Conservation (phyloP, 306 rosid genomes). For the Trichosanthes truncata region DNA sequence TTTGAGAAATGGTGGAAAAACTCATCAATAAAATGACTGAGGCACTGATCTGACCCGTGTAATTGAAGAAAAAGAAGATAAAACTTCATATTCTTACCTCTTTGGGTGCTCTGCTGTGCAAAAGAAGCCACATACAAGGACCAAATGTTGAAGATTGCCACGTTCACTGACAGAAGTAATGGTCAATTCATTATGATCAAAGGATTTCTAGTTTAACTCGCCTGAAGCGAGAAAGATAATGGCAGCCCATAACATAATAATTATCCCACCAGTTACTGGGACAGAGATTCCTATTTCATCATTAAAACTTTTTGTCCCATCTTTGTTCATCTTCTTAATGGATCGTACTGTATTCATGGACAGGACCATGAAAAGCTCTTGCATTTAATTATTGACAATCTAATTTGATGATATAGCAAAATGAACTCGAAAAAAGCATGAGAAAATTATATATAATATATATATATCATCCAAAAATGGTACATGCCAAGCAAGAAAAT, state of each 20-base stretch:
- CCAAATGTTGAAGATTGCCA: background rate
- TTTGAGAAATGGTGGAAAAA: background rate
- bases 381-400: background rate
- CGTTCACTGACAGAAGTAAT: background rate
- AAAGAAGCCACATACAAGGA: background rate
- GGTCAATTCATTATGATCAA: background rate
- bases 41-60: background rate
- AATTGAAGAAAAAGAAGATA: background rate
- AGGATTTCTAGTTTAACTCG: background rate
- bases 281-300: background rate
- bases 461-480: background rate
- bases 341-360: background rate
- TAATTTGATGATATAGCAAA: background rate
- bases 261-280: background rate
- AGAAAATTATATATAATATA: background rate
- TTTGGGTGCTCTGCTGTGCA: background rate
- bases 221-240: background rate
- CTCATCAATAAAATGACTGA: background rate
- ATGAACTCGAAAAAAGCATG: background rate
- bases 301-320: background rate
- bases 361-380: background rate
- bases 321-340: background rate
- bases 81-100: background rate
- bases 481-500: background rate
- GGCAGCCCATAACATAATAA: background rate